Evolutionary conservation across 768 basidiomycete species (phyloP).

Genomic region (Tricholoma sp.): DNA sequence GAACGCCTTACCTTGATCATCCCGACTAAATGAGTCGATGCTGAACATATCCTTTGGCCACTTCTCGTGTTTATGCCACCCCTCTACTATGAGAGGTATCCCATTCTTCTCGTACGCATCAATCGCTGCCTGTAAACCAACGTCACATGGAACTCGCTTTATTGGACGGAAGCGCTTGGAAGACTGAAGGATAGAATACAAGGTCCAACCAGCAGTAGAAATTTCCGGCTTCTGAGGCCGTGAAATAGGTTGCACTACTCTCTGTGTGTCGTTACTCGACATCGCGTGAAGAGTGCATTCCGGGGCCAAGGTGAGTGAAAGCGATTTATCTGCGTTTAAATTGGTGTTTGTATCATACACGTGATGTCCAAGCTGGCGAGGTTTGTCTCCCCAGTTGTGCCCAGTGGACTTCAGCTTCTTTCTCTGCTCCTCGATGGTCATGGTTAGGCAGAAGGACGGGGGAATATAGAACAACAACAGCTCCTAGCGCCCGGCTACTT

Average conservation of each 20-base stretch:
- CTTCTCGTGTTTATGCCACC: conserved; percentile 44
- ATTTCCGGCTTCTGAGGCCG: background rate
- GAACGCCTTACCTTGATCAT: conserved; percentile 25
- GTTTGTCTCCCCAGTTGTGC: conserved; percentile 15
- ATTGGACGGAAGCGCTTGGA: conserved; percentile 24
- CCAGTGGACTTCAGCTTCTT: conserved; percentile 15
- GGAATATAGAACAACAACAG: background rate
- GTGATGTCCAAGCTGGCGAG: conserved; percentile 8
- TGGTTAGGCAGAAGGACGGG: background rate
- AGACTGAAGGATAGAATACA: conserved; percentile 23
- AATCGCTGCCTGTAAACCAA: conserved; percentile 30
- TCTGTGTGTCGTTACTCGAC: conserved; percentile 6
- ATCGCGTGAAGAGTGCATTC: conserved; percentile 1
- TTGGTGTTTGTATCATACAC: conserved; percentile 2
- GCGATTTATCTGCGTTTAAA: background rate
- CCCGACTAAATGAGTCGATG: conserved; percentile 46
- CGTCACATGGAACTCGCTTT: conserved; percentile 30
- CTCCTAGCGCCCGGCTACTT: background rate
- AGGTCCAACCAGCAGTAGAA: conserved; percentile 40
- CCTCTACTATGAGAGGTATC: conserved; percentile 58
- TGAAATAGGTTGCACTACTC: background rate
- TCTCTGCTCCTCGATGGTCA: conserved; percentile 17
- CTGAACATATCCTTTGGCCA: conserved; percentile 59
- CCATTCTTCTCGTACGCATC: conserved; percentile 44
- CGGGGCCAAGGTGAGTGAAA: background rate